phyloP scores from a whole-genome alignment of 805 yeast species.

The Barnettozyma sp. region DNA sequence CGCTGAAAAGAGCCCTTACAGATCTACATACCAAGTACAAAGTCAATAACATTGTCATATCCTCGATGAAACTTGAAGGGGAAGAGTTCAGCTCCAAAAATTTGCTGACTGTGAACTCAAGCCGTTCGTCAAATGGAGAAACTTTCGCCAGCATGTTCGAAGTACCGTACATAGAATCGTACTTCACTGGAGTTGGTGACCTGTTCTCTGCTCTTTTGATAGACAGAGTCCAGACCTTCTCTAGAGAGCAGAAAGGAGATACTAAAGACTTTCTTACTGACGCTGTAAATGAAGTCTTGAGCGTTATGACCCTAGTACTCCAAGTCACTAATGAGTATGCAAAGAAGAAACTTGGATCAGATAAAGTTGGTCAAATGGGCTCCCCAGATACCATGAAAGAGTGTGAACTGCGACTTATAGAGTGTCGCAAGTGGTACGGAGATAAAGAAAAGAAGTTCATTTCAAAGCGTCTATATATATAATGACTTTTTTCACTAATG shows the following conservation, averaged over 20 bases:
- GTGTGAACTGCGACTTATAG: constrained; percentile 65
- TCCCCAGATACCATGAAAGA: constrained; percentile 58
- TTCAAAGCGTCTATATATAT: constrained; percentile 53
- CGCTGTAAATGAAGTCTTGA: constrained; percentile 48
- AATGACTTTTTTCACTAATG: constrained; percentile 20
- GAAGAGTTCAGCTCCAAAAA: constrained; percentile 8
- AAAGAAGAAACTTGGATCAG: constrained; percentile 30
- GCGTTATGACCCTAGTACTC: constrained; percentile 49
- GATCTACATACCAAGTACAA: constrained; percentile 41
- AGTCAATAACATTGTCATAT: constrained; percentile 57
- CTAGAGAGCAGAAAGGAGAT: not conserved
- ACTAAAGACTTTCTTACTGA: constrained; percentile 15
- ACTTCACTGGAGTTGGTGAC: constrained; percentile 95
- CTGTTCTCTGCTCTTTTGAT: constrained; percentile 73
- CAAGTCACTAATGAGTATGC: constrained; percentile 38
- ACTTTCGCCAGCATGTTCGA: constrained; percentile 29
- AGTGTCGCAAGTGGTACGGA: constrained; percentile 38
- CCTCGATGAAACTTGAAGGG: constrained; percentile 40
- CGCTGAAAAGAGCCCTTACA: constrained; percentile 40
- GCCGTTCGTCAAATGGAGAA: constrained; percentile 6
- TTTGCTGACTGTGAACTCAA: constrained; percentile 19
- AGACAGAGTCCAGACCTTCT: constrained; percentile 44
- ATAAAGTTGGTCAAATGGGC: constrained; percentile 43
- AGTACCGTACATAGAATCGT: constrained; percentile 61
- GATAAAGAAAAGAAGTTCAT: constrained; percentile 13